Percentiles rank a stretch among this genome's conserved stretches.
Conservation (phyloP, 257 asterid genomes). For the Solanum ahanhuiri region DNA sequence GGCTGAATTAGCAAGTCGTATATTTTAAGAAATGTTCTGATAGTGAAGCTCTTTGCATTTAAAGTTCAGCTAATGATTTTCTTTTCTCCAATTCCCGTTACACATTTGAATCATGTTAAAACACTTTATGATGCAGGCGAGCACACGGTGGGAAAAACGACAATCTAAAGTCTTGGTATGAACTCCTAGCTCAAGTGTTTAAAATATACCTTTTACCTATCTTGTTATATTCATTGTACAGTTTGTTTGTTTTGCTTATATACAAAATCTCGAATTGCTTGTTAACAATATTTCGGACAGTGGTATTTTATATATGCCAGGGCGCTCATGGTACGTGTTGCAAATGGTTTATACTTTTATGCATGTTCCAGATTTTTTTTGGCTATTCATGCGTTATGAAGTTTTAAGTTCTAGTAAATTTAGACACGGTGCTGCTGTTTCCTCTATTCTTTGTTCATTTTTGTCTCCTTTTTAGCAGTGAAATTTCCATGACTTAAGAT, state of each 20-base stretch:
- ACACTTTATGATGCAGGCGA: slow-evolving; percentile 45
- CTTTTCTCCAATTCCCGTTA: background rate
- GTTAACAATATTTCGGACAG: background rate
- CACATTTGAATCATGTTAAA: background rate
- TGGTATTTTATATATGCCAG: background rate
- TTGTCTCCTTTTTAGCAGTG: background rate
- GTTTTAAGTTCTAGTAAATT: background rate
- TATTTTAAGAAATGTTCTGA: background rate
- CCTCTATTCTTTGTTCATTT: background rate
- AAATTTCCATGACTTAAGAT: background rate
- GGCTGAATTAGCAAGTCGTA: background rate
- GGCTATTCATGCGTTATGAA: background rate
- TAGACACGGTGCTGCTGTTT: background rate
- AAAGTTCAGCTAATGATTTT: background rate
- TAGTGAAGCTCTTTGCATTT: background rate
- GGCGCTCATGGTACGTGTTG: background rate
- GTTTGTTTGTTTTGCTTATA: background rate
- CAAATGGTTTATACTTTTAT: background rate
- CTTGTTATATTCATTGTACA: background rate
- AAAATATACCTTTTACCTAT: background rate
- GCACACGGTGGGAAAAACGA: slow-evolving; percentile 76
- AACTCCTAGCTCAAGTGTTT: background rate
- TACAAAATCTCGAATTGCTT: background rate
- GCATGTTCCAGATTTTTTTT: background rate
- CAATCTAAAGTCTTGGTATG: slow-evolving; percentile 87